phyloP scores from a whole-genome alignment of 495 filamentous ascomycete species.

The Lentithecium fluviatile region DNA sequence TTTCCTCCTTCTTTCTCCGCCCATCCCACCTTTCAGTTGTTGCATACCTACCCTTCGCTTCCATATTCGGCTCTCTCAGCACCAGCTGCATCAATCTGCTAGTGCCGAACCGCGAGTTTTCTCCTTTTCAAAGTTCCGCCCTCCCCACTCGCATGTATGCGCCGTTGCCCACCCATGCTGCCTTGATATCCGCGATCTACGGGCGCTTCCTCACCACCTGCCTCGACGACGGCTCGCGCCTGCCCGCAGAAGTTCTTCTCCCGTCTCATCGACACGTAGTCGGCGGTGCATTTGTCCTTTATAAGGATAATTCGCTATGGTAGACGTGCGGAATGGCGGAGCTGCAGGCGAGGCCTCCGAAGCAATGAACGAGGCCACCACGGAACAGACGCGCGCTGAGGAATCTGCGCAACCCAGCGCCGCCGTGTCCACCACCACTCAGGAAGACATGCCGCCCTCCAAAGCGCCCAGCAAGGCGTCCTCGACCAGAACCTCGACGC shows the following conservation, averaged over 20 bases:
- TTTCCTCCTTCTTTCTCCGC: neutral
- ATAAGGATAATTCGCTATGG: slow-evolving; percentile 31
- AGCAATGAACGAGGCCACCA: slow-evolving; percentile 30
- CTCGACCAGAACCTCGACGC: slow-evolving; percentile 30
- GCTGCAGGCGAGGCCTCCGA: slow-evolving; percentile 31
- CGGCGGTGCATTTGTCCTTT: slow-evolving; percentile 21
- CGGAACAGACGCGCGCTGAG: slow-evolving; percentile 22
- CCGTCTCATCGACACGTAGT: slow-evolving; percentile 4
- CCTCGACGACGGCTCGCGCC: slow-evolving; percentile 31
- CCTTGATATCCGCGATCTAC: slow-evolving; percentile 32
- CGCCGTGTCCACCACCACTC: slow-evolving; percentile 1
- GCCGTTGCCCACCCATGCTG: slow-evolving; percentile 33
- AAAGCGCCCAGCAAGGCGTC: slow-evolving; percentile 30
- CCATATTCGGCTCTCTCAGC: neutral
- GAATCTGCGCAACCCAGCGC: slow-evolving; percentile 26
- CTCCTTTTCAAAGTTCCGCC: slow-evolving; percentile 12
- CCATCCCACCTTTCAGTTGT: neutral
- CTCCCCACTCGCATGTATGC: slow-evolving; percentile 26
- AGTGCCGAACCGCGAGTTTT: neutral
- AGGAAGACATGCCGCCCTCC: slow-evolving; percentile 27
- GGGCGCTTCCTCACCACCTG: slow-evolving; percentile 21
- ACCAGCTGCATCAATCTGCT: slow-evolving; percentile 29
- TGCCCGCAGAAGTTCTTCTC: slow-evolving; percentile 15
- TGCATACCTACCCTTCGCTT: neutral
- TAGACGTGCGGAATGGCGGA: slow-evolving; percentile 37